These are phyloP conservation scores for Eucalyptus sp. DNA, from an alignment of 345 rosid genomes.

Conservation along the genomic window DNA sequence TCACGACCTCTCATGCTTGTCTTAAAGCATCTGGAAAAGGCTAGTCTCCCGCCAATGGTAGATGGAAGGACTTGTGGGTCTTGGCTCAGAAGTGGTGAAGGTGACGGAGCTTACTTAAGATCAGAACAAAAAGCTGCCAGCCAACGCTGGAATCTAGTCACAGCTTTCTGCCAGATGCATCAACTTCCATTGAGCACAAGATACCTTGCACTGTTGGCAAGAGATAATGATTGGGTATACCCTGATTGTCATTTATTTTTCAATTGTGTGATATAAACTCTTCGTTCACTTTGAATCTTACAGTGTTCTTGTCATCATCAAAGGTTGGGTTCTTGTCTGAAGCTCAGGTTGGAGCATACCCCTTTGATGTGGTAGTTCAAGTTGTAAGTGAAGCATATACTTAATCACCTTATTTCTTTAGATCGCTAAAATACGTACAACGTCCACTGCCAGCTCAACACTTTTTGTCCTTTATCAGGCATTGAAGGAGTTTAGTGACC, in stretches of 20 bases:
- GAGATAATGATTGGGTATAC: slow-evolving; percentile 97
- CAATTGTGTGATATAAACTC: background rate
- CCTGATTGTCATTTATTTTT: background rate
- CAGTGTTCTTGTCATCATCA: slow-evolving; percentile 10
- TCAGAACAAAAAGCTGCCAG: slow-evolving; percentile 84
- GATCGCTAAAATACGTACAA: background rate
- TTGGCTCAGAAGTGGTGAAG: slow-evolving; percentile 83
- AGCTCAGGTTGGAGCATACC: slow-evolving; percentile 93
- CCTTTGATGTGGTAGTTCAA: slow-evolving; percentile 69
- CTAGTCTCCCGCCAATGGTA: slow-evolving; percentile 61
- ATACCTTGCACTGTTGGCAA: slow-evolving; percentile 83
- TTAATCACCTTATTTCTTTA: background rate
- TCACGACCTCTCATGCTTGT: slow-evolving; percentile 62
- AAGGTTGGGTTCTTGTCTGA: slow-evolving; percentile 94
- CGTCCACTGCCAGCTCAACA: background rate
- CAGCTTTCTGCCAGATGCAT: slow-evolving; percentile 84
- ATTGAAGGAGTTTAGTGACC: slow-evolving; percentile 75
- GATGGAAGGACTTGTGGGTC: slow-evolving; percentile 81
- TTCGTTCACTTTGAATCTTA: slow-evolving; percentile 2
- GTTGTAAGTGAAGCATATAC: slow-evolving; percentile 37
- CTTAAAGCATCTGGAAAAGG: slow-evolving; percentile 87
- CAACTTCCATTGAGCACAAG: slow-evolving; percentile 83
- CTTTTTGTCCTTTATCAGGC: slow-evolving; percentile 33
- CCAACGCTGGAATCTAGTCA: slow-evolving; percentile 84
- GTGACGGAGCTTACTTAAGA: slow-evolving; percentile 80